These are phyloP conservation scores for Zychaea mexicana DNA, from an alignment of 371 early-diverging fungal genomes.

Conservation along the genomic window DNA sequence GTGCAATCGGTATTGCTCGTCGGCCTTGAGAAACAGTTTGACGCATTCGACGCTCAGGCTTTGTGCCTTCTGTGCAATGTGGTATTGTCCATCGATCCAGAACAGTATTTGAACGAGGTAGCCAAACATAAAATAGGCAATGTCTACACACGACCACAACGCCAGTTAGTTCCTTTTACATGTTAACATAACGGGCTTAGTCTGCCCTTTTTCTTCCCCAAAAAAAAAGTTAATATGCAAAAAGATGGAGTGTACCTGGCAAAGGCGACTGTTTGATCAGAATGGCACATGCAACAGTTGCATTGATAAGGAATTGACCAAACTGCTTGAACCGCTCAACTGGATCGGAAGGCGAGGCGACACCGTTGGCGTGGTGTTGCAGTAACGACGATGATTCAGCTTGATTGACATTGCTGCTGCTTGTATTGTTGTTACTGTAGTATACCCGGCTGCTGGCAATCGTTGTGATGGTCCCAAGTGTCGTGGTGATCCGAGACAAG, in stretches of 20 bases:
- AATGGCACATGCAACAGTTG: conserved; percentile 25
- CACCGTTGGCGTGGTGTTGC: not conserved
- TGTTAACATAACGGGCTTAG: not conserved
- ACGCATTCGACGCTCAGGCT: conserved; percentile 50
- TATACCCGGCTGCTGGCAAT: conserved; percentile 10
- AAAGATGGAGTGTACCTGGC: conserved; percentile 16
- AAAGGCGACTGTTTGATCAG: conserved; percentile 29
- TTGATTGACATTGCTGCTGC: not conserved
- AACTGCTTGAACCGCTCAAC: conserved; percentile 23
- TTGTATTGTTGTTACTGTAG: not conserved
- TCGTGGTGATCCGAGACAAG: conserved; percentile 15
- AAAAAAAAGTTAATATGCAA: not conserved
- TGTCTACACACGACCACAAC: conserved; percentile 14
- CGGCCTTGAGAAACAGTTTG: conserved; percentile 52
- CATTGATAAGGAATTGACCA: conserved; percentile 25
- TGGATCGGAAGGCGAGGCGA: conserved; percentile 5
- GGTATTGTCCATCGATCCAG: conserved; percentile 55
- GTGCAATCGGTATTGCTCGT: conserved; percentile 65
- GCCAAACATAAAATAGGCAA: conserved; percentile 37
- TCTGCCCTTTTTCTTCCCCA: not conserved
- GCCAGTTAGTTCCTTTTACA: not conserved
- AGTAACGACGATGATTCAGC: not conserved
- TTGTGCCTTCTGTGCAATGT: conserved; percentile 54
- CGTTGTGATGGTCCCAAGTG: conserved; percentile 12
- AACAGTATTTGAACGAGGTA: conserved; percentile 48